phyloP scores from a whole-genome alignment of 148 eudicot genomes.

The Pouteria glomerata region DNA sequence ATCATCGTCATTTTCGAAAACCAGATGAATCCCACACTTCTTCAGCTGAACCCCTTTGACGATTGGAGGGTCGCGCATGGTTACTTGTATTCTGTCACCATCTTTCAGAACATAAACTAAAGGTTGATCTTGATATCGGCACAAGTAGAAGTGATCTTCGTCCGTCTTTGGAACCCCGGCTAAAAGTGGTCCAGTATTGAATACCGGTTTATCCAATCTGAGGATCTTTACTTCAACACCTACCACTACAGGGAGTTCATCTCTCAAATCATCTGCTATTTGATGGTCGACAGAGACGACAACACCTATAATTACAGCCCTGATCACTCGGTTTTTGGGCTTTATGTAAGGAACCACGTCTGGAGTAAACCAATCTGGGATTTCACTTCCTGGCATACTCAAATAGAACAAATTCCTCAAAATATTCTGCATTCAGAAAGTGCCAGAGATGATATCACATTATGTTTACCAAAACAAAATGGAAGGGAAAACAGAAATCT shows the following conservation, averaged over 20 bases:
- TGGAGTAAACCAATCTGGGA: slow-evolving; percentile 56
- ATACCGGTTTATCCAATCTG: slow-evolving; percentile 17
- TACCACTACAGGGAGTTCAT: slow-evolving; percentile 22
- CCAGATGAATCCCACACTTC: slow-evolving; percentile 37
- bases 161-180: slow-evolving; percentile 34
- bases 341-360: slow-evolving; percentile 21
- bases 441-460: too few species aligned
- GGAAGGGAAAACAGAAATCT: too few species aligned
- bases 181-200: slow-evolving; percentile 23
- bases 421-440: slow-evolving; percentile 33
- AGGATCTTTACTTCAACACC: slow-evolving; percentile 33
- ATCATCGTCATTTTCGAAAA: slow-evolving; percentile 61
- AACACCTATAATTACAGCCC: slow-evolving; percentile 39
- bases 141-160: slow-evolving; percentile 48
- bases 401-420: slow-evolving; percentile 36
- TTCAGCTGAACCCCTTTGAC: slow-evolving; percentile 31
- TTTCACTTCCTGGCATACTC: slow-evolving; percentile 42
- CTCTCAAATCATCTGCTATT: slow-evolving; percentile 9
- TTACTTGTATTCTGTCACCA: slow-evolving; percentile 42
- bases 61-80: slow-evolving; percentile 3
- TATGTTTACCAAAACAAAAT: too few species aligned
- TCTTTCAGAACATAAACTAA: slow-evolving; percentile 33
- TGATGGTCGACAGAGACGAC: slow-evolving; percentile 37
- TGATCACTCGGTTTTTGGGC: slow-evolving; percentile 34
- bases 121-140: slow-evolving; percentile 36